Evolutionary conservation across 2,329 filamentous ascomycete genomes (phyloP).

Genomic region (Fusarium neocosmosporiellum): DNA sequence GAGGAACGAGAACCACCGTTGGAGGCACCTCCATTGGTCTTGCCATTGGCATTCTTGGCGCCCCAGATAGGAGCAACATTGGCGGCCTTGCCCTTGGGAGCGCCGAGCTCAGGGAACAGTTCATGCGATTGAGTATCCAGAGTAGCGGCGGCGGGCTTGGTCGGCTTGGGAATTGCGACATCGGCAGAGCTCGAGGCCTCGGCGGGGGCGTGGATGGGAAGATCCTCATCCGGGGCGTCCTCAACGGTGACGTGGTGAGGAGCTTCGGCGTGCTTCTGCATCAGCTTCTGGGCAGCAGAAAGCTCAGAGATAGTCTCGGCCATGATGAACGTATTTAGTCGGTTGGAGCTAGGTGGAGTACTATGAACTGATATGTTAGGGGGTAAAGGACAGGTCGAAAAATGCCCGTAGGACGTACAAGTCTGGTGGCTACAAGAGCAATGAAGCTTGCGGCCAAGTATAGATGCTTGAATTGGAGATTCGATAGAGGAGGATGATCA

Average conservation of each 20-base stretch:
- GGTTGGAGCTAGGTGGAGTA: slow-evolving; percentile 17
- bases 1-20: slow-evolving; percentile 70
- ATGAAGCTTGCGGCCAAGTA: slow-evolving; percentile 38
- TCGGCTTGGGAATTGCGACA: slow-evolving; percentile 68
- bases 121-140: slow-evolving; percentile 91
- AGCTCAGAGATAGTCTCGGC: slow-evolving; percentile 56
- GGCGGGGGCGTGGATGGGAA: slow-evolving; percentile 65
- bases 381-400: neutral
- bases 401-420: slow-evolving; percentile 16
- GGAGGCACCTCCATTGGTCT: slow-evolving; percentile 66
- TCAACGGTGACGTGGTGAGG: slow-evolving; percentile 77
- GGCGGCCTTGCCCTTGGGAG: slow-evolving; percentile 73
- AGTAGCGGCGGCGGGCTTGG: slow-evolving; percentile 66
- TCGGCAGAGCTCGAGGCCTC: slow-evolving; percentile 60
- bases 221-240: slow-evolving; percentile 84
- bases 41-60: slow-evolving; percentile 68
- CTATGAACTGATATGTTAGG: slow-evolving; percentile 31
- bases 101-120: slow-evolving; percentile 91
- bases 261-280: slow-evolving; percentile 69
- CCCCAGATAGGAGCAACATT: slow-evolving; percentile 82
- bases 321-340: slow-evolving; percentile 50
- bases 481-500: slow-evolving; percentile 39
- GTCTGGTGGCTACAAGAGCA: slow-evolving; percentile 34
- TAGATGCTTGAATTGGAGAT: slow-evolving; percentile 27
- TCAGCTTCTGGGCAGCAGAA: slow-evolving; percentile 71